Conservation (phyloP, 2,329 filamentous ascomycete genomes). For the Colletotrichum spinosum region DNA sequence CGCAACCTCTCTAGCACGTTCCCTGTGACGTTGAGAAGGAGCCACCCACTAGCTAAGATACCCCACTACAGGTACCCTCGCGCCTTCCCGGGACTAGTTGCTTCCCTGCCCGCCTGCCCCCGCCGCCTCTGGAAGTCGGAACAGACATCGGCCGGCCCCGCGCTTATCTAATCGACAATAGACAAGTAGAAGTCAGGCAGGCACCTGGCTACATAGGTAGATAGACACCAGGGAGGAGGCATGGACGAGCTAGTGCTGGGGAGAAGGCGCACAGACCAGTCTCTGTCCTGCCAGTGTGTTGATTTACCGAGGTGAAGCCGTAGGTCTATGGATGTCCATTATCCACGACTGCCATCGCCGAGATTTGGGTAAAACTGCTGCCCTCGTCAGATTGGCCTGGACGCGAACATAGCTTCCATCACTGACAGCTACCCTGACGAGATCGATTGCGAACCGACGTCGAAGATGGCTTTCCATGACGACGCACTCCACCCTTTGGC, state of each 20-base stretch:
- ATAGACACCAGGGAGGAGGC: background rate
- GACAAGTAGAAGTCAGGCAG: too few species aligned
- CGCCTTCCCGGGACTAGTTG: too few species aligned
- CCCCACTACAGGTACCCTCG: conserved; percentile 3
- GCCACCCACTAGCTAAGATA: conserved; percentile 12
- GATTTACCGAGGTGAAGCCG: conserved; percentile 37
- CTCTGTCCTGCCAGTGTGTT: background rate
- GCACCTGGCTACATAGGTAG: background rate
- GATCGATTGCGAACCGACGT: background rate
- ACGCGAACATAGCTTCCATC: conserved; percentile 11
- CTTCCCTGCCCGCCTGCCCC: too few species aligned
- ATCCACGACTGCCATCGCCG: conserved; percentile 18
- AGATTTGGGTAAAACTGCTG: conserved; percentile 27
- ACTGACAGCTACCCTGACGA: background rate
- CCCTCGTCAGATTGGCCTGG: conserved; percentile 8
- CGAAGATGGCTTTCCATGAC: conserved; percentile 64
- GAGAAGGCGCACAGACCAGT: background rate
- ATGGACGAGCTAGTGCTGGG: too few species aligned
- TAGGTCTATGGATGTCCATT: conserved; percentile 1
- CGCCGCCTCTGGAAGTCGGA: background rate
- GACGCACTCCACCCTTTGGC: conserved; percentile 63
- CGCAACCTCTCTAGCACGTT: conserved; percentile 32
- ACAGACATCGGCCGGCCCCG: conserved; percentile 16
- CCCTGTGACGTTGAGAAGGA: conserved; percentile 35
- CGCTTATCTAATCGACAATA: conserved; percentile 22